A percentile compares a stretch with the other conserved stretches of the same genome.
Conservation (phyloP, 202 grass and related monocot species). For the Carex arenaria region DNA sequence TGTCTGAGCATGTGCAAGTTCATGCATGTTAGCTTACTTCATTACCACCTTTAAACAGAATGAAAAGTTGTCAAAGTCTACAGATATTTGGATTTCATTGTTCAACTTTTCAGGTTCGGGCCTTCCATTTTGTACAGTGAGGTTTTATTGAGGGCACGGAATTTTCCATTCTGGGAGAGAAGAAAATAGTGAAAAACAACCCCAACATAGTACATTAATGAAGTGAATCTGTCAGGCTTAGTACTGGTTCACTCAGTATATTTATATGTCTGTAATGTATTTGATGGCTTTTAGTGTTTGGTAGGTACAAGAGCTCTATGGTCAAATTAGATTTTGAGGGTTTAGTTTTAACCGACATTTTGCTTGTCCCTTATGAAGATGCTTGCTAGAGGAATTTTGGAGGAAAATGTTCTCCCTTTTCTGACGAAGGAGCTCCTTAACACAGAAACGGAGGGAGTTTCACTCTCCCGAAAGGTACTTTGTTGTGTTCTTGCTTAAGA, state of each 20-base stretch:
- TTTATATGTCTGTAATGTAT: background rate
- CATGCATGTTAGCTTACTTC: background rate
- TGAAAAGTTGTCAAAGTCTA: background rate
- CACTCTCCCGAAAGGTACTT: slow-evolving; percentile 53
- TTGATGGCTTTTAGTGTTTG: background rate
- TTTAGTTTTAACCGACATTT: slow-evolving; percentile 16
- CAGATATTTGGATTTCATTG: slow-evolving; percentile 3
- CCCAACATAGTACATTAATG: background rate
- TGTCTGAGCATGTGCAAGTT: background rate
- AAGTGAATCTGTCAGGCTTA: background rate
- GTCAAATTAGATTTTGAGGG: background rate
- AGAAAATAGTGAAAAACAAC: background rate
- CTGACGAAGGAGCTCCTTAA: slow-evolving; percentile 52
- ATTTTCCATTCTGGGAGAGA: background rate
- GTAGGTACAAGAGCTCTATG: background rate
- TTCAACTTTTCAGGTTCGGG: background rate
- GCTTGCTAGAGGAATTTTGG: slow-evolving; percentile 89
- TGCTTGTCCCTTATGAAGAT: slow-evolving; percentile 44
- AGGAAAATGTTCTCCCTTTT: slow-evolving; percentile 86
- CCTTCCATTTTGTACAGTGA: background rate
- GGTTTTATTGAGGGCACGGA: background rate
- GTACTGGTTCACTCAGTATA: background rate
- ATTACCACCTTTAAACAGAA: background rate
- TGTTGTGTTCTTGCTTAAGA: background rate
- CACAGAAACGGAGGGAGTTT: slow-evolving; percentile 52